Conservation (phyloP, 495 filamentous ascomycete species). For the Podospora didyma region DNA sequence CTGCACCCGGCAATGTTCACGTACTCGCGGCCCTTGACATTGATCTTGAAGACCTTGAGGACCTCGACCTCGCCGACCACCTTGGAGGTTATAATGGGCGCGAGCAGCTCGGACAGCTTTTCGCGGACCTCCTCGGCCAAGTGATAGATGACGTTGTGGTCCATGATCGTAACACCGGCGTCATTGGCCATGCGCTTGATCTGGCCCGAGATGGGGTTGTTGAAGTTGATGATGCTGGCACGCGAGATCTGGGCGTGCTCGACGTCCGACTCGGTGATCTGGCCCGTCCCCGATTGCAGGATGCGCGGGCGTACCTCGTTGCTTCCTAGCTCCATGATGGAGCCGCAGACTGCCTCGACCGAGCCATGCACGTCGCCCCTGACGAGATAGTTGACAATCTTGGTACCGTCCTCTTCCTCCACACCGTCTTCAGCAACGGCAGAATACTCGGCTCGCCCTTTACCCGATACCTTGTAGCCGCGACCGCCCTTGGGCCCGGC, state of each 20-base stretch:
- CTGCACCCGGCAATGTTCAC: constrained; percentile 81
- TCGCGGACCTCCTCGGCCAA: constrained; percentile 78
- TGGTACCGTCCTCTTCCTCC: constrained; percentile 46
- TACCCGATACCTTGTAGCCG: constrained; percentile 11
- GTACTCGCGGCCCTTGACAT: constrained; percentile 62
- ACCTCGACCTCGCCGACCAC: constrained; percentile 90
- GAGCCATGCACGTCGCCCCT: constrained; percentile 93
- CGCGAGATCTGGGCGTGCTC: constrained; percentile 74
- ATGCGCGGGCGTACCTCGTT: constrained; percentile 75
- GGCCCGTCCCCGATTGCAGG: constrained; percentile 71
- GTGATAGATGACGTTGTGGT: constrained; percentile 91
- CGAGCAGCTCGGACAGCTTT: constrained; percentile 61
- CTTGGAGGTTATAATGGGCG: constrained; percentile 57
- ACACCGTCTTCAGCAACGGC: constrained; percentile 46
- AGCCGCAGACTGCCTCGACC: constrained; percentile 80
- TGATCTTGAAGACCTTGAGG: constrained; percentile 76
- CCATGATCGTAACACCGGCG: constrained; percentile 68
- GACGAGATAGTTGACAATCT: constrained; percentile 75
- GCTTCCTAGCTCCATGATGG: constrained; percentile 72
- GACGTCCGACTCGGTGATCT: constrained; percentile 80
- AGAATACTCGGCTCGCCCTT: constrained; percentile 16
- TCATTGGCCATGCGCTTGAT: constrained; percentile 66
- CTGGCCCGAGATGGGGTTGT: constrained; percentile 62
- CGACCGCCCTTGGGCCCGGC: constrained; percentile 38
- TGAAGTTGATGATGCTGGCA: constrained; percentile 81